Base-by-base conservation (phyloP, 495 filamentous ascomycete genomes). In the Neurospora africana region DNA sequence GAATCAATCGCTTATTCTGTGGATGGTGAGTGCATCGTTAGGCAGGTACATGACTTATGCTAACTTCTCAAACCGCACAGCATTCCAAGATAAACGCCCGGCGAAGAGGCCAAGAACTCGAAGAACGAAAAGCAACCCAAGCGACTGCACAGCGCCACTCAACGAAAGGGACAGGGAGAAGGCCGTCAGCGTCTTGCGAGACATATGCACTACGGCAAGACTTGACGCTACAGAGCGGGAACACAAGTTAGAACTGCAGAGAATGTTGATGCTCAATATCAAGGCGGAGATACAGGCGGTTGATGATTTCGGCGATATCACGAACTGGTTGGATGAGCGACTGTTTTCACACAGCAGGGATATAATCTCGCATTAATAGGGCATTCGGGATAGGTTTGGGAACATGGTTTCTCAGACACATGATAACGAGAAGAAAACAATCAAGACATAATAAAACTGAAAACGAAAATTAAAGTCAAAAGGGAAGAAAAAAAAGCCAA, bases 251-350 rank as follows among this genome's bases (percentile, higher is more conserved):
- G 92, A 95, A 76, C 76, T 98, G 74, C 95, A 97, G 81, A 80
- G 86, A 5, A 98, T 98, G 94, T 79, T 98, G 67, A 88, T 97
- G 83, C 77, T 97, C 69, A 91, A 92, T 75, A 72, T 93, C 69
- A 99, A 99, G 78, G 92, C 91, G 3, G 95, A 99, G 81, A 95
- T 95, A 73, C 92, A 99, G 82, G 84, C 91, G 10, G 82, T 97
- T 70, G 92, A 93, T 72, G 83, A 87, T 23, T 78, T 81, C 35
- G 85, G 85, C 0, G 86, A 89, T 17, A 78, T 95, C 41, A 86
- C 87, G 19, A 71, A 76, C 1, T 94, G 93, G 92, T 82, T 95
- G 69, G 86, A 92, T 72, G 74, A 76, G 43, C 81, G 78, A 65
- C 74, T 86, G 8, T 74, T 43, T 23, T 27, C 23, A 38, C 33